These are phyloP conservation scores for Vicia sativa DNA, from an alignment of 306 rosid species.

Conservation along the genomic window DNA sequence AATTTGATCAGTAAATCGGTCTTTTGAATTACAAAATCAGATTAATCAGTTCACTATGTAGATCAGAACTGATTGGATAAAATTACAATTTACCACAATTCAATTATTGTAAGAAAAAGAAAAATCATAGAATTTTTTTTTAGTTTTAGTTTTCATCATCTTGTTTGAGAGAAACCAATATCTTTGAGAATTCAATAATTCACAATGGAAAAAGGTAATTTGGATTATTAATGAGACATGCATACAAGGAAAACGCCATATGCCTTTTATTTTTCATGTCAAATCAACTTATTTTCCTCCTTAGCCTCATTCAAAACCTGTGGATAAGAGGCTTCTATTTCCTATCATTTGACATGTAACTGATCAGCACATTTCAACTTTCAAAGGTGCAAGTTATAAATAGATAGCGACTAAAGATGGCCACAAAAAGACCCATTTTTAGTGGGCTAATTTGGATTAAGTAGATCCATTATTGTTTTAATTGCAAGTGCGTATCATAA, in stretches of 20 bases:
- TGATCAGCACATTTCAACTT: background rate
- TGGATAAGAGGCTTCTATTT: constrained; percentile 2
- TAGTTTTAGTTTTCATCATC: no score
- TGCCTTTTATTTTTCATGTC: background rate
- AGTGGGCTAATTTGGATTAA: background rate
- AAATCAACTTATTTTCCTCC: background rate
- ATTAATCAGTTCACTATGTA: no score
- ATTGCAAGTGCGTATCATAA: background rate
- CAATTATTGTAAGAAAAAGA: no score
- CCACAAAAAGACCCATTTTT: background rate
- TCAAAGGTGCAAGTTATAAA: constrained; percentile 1
- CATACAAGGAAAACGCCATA: background rate
- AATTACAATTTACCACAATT: no score
- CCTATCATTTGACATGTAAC: background rate
- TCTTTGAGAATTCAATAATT: no score
- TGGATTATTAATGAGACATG: background rate
- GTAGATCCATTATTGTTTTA: background rate
- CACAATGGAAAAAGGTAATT: background rate
- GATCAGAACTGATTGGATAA: no score
- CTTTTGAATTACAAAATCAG: no score
- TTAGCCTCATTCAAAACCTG: background rate
- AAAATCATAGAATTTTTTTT: no score
- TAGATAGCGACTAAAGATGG: background rate
- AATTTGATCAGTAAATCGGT: no score
- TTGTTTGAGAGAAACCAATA: no score